Conservation (phyloP, 1,284 basidiomycete genomes). For the Porogramme epimiltina region DNA sequence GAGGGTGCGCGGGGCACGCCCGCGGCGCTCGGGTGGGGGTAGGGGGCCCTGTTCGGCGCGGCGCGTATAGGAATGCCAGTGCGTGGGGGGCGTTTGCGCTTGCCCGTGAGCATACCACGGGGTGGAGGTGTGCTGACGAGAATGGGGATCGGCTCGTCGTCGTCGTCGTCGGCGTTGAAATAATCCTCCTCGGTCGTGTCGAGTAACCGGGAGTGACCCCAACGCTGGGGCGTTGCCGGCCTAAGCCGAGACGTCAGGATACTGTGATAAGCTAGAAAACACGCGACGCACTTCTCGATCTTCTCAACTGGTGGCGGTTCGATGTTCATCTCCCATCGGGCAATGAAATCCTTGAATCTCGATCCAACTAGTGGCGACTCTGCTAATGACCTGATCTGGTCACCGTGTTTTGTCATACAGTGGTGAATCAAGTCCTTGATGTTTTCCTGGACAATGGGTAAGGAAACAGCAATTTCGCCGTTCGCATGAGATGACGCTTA, state of each 20-base stretch:
- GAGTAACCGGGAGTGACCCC: conserved; percentile 54
- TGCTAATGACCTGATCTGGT: conserved; percentile 67
- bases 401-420: conserved; percentile 80
- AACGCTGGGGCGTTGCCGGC: conserved; percentile 33
- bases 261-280: neutral
- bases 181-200: conserved; percentile 87
- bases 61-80: conserved; percentile 27
- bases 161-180: conserved; percentile 82
- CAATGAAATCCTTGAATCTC: conserved; percentile 74
- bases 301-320: conserved; percentile 72
- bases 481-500: conserved; percentile 32
- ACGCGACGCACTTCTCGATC: conserved; percentile 47
- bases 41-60: conserved; percentile 13
- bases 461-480: conserved; percentile 9
- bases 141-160: conserved; percentile 34
- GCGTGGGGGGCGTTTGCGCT: conserved; percentile 52
- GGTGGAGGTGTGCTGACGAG: conserved; percentile 36
- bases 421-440: conserved; percentile 83
- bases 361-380: conserved; percentile 61
- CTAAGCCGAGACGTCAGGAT: neutral
- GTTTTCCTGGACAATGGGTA: conserved; percentile 75
- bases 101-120: conserved; percentile 43
- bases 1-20: conserved; percentile 46
- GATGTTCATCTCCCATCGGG: conserved; percentile 90
- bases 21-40: conserved; percentile 2